Evolutionary conservation across 1,284 basidiomycete species (phyloP), one percentile per base, ranked within the genome.

Genomic region (Meripilus lineatus): DNA sequence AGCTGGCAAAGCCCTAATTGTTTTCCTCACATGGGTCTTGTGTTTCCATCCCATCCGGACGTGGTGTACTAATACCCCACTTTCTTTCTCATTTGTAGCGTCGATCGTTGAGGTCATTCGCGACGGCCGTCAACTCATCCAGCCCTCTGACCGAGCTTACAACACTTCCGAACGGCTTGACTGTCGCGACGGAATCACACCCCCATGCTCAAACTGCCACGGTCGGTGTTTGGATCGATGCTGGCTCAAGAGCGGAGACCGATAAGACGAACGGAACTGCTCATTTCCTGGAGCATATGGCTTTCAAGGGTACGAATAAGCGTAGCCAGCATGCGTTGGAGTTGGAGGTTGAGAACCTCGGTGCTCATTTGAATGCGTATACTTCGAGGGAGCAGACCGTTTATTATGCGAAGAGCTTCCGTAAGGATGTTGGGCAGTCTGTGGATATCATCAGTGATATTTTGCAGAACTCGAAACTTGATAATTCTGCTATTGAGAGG

Each of bases 371-470:
- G 50, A 98, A 99, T 67, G 95, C 96, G 44, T 99, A 98, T 75
- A 99, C 95, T 15, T 97, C 94, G 34, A 84, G 95, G 54, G 95
- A 99, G 72, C 95, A 99, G 72, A 99, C 96, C 24, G 94, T 98
- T 52, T 99, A 98, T 76, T 98, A 98, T 66, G 95, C 95, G 63
- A 98, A 98, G 79, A 88, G 90, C 63, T 99, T 99, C 83, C 81
- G 89, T 66, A 89, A 95, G 75, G 96, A 99, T 65, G 91, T 98
- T 17, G 81, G 84, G 25, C 79, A 80, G 48, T 84, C 92, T 24
- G 93, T 99, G 49, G 93, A 97, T 69, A 96, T 99, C 71, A 93
- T 99, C 65, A 89, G 89, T 58, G 95, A 99, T 69, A 99, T 99
- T 59, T 80, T 99, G 40, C 94, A 97, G 69, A 96, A 95, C 72